Evolutionary conservation across 192 early-diverging fungal genomes (phyloP), one percentile per base, ranked within the genome.

Genomic region (Entomortierella beljakovae): DNA sequence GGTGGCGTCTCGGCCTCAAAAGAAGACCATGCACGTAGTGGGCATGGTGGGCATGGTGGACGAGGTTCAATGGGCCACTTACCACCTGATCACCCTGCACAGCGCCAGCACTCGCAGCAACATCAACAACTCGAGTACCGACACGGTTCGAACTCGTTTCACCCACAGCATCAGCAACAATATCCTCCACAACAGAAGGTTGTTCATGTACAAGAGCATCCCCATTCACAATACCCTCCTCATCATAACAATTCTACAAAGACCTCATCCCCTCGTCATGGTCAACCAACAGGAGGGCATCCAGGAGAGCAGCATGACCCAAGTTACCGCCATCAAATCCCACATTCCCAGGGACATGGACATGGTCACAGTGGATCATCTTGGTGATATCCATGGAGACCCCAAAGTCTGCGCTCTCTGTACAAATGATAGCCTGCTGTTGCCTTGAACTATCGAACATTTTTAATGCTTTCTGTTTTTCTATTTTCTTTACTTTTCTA

Each of bases 251-350:
- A 32, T 56, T 42, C 35, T 56, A 37, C 71, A 32, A 79, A 58
- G 32, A 26, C 40, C 20, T 22, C 67, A 0, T 79, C 75, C 1
- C 66, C 67, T 51, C 74, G 64, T 11, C 74, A 62, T 26, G 73
- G 61, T 33, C 71, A 57, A 23, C 48, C 48, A 33, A 37, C 16
- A 4, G 28, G 53, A 38, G 71, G 58, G 22, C 66, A 63, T 38
- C 61, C 66, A 9, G 48, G 55, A n/a, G 75, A 79, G 7, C 67
- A 65, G 15, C 67, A 65, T 40, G 75, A 79, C 42, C 61, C 75
- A 23, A 63, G 42, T 25, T 70, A 79, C 31, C 67, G 75, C n/a
- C 61, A 54, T 4, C 65, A 64, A 25, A 34, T 53, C 18, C 60
- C 66, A 16, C 73, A 77, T 43, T 48, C 55, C 6, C 64, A 56